A percentile compares a stretch with the other conserved stretches of the same genome.
phyloP scores from a whole-genome alignment of 2,329 filamentous ascomycete species.

The Cladophialophora bantiana region DNA sequence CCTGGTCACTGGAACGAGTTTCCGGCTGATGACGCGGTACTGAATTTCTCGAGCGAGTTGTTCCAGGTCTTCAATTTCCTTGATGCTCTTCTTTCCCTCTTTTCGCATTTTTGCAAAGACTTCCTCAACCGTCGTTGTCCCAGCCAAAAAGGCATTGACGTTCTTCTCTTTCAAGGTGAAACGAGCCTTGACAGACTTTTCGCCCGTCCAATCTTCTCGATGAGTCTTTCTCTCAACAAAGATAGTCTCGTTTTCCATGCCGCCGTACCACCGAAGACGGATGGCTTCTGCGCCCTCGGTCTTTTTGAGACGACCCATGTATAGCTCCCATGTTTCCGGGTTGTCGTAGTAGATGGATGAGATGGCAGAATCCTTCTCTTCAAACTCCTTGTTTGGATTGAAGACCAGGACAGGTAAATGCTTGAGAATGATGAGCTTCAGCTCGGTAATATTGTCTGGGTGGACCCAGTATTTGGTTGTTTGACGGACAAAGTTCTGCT shows the following conservation, averaged over 20 bases:
- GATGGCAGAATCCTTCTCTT: slow-evolving; percentile 87
- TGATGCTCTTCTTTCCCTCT: slow-evolving; percentile 91
- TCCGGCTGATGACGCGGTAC: slow-evolving; percentile 87
- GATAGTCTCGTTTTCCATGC: slow-evolving; percentile 92
- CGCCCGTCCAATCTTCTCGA: slow-evolving; percentile 97
- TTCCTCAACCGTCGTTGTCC: slow-evolving; percentile 81
- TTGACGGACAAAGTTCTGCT: slow-evolving; percentile 95
- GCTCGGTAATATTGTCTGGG: slow-evolving; percentile 94
- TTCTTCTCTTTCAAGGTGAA: slow-evolving; percentile 98
- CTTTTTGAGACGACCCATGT: slow-evolving; percentile 94
- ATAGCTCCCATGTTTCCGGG: slow-evolving; percentile 89
- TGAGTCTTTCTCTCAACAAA: slow-evolving; percentile 98
- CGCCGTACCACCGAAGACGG: slow-evolving; percentile 94
- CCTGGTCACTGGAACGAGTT: slow-evolving; percentile 85
- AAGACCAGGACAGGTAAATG: slow-evolving; percentile 97
- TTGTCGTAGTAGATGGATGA: slow-evolving; percentile 99
- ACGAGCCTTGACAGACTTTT: slow-evolving; percentile 97
- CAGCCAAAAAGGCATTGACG: slow-evolving; percentile 86
- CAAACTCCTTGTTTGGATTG: slow-evolving; percentile 96
- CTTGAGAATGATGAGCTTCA: slow-evolving; percentile 97
- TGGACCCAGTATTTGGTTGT: slow-evolving; percentile 99
- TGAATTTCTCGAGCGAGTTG: slow-evolving; percentile 90
- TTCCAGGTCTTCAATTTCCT: slow-evolving; percentile 88
- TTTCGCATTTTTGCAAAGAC: slow-evolving; percentile 97
- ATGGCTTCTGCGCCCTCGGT: slow-evolving; percentile 97